A percentile compares a stretch with the other conserved stretches of the same genome.
These are phyloP conservation scores for Pyrus betulifolia DNA, from an alignment of 306 rosid genomes.

Conservation along the genomic window DNA sequence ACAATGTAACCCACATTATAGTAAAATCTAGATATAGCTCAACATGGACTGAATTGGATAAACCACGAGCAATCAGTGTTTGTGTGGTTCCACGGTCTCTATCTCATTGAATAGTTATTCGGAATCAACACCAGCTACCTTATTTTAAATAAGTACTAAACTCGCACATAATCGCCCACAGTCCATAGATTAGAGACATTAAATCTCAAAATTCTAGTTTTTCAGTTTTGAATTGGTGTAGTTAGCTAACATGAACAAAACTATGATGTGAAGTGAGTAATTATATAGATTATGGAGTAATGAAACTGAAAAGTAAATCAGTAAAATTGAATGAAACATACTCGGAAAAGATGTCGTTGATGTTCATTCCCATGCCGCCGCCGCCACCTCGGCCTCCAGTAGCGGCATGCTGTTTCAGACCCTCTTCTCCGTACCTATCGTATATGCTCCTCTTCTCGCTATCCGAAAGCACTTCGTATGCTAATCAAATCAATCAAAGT, in stretches of 20 bases:
- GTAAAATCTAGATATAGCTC: background rate
- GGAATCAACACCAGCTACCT: no score
- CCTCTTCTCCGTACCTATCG: constrained; percentile 89
- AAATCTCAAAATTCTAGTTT: background rate
- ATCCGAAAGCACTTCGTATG: constrained; percentile 85
- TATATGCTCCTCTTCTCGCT: constrained; percentile 77
- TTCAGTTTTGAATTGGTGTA: background rate
- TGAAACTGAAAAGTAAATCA: background rate
- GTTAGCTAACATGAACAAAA: background rate
- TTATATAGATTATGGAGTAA: background rate
- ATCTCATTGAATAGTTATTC: no score
- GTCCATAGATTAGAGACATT: background rate
- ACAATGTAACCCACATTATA: background rate
- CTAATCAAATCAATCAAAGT: constrained; percentile 25
- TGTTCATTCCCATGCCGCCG: constrained; percentile 80
- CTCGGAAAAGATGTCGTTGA: constrained; percentile 81
- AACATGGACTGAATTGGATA: background rate
- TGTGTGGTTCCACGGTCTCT: no score
- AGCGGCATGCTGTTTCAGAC: constrained; percentile 96
- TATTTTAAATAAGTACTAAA: background rate
- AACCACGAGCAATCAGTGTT: background rate
- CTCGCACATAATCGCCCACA: background rate
- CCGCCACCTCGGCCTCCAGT: constrained; percentile 86
- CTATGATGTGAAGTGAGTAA: background rate
- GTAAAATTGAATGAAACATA: constrained; percentile 20